A percentile compares a stretch with the other conserved stretches of the same genome.
phyloP scores from a whole-genome alignment of 108 stramenopile species.

The Asterionellopsis glacialis region DNA sequence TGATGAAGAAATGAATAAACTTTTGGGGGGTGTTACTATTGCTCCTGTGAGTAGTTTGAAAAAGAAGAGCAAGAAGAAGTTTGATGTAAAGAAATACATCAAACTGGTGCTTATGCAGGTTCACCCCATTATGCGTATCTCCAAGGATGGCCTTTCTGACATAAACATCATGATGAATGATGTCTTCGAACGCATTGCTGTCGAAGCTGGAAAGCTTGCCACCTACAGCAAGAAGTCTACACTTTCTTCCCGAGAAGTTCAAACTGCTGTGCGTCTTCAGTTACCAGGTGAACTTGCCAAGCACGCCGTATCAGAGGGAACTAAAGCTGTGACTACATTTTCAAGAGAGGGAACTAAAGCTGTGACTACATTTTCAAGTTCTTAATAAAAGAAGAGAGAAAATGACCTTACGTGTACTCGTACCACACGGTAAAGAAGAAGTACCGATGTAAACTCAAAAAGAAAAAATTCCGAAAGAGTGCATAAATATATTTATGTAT shows the following conservation, averaged over 20 bases:
- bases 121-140: conserved; percentile 85
- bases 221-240: conserved; percentile 78
- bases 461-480: no score
- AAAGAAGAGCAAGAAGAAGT: no score
- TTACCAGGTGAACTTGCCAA: conserved; percentile 93
- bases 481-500: no score
- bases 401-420: no score
- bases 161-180: conserved; percentile 59
- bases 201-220: conserved; percentile 69
- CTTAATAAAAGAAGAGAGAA: no score
- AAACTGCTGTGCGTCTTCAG: conserved; percentile 89
- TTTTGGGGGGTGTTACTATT: conserved; percentile 32
- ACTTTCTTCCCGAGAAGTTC: conserved; percentile 86
- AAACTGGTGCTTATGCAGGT: conserved; percentile 92
- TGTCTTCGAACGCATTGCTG: conserved; percentile 89
- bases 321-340: conserved; percentile 51
- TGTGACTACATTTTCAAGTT: conserved; percentile 32
- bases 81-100: conserved; percentile 48
- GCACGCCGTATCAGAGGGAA: conserved; percentile 82
- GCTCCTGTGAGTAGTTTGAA: no score
- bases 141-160: conserved; percentile 91
- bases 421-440: no score
- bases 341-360: conserved; percentile 57
- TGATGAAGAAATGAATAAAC: conserved; percentile 62
- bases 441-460: no score